These are phyloP conservation scores for Mortierella sp. DNA, from an alignment of 371 early-diverging fungal species.

Conservation along the genomic window DNA sequence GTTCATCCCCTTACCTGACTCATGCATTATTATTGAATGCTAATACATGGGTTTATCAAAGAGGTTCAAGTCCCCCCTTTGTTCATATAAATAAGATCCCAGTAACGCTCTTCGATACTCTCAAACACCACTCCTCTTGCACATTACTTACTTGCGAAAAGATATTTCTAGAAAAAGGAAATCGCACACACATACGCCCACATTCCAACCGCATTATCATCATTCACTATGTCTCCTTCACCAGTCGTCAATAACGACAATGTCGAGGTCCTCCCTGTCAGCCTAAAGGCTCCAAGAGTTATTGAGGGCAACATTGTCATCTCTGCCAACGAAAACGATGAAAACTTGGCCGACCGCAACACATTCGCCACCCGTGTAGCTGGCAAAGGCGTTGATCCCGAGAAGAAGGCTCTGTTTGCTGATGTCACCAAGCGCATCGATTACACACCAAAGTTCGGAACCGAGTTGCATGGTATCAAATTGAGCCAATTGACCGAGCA, in stretches of 20 bases:
- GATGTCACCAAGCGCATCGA: slow-evolving; percentile 70
- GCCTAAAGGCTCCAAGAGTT: slow-evolving; percentile 18
- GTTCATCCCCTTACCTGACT: background rate
- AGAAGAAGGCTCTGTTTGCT: slow-evolving; percentile 67
- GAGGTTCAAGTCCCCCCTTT: background rate
- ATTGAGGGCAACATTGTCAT: slow-evolving; percentile 28
- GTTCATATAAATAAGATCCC: background rate
- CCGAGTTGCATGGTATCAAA: slow-evolving; percentile 73
- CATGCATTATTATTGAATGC: too few species aligned
- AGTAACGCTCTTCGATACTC: background rate
- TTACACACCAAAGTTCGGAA: slow-evolving; percentile 73
- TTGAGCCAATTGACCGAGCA: slow-evolving; percentile 65
- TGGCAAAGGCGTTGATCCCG: slow-evolving; percentile 67
- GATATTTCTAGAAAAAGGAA: background rate
- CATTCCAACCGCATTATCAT: background rate
- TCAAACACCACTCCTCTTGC: background rate
- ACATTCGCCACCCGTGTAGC: slow-evolving; percentile 50
- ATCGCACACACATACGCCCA: too few species aligned
- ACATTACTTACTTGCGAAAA: background rate
- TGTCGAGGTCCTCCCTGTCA: too few species aligned
- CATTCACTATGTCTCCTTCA: background rate
- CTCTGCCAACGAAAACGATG: slow-evolving; percentile 24
- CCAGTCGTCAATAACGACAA: too few species aligned
- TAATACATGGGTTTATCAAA: background rate
- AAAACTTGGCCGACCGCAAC: slow-evolving; percentile 42